These are phyloP conservation scores for Fusarium sp. DNA, from an alignment of 2,329 filamentous ascomycete genomes.

Conservation along the genomic window DNA sequence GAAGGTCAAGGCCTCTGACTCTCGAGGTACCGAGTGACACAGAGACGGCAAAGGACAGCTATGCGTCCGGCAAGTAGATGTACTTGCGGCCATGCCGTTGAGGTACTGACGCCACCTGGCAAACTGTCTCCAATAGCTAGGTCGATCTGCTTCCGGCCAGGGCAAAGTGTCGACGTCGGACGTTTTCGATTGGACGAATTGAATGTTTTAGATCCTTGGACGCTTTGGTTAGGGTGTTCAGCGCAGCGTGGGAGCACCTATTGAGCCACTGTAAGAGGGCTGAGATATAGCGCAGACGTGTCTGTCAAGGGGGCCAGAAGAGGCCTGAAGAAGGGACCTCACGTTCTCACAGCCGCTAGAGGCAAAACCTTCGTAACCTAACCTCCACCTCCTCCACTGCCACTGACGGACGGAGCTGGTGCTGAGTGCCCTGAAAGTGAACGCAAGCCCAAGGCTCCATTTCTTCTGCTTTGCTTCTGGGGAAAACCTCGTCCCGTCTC, in stretches of 20 bases:
- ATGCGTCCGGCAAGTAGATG: constrained; percentile 7
- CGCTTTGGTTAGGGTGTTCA: neutral
- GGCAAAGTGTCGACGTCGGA: constrained; percentile 34
- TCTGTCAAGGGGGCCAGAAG: constrained; percentile 16
- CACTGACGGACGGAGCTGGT: constrained; percentile 2
- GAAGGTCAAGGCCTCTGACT: constrained; percentile 20
- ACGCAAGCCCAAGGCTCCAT: constrained; percentile 35
- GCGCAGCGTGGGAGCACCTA: neutral
- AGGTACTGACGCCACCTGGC: constrained; percentile 29
- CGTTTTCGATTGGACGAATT: constrained; percentile 33
- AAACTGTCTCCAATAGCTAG: constrained; percentile 28
- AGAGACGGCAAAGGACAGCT: constrained; percentile 21
- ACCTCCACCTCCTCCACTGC: constrained; percentile 43
- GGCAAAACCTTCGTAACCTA: constrained; percentile 52
- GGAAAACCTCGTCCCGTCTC: constrained; percentile 51
- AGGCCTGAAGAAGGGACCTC: constrained; percentile 16
- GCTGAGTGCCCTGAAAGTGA: constrained; percentile 24
- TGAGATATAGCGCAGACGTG: constrained; percentile 24
- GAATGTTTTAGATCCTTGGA: constrained; percentile 6
- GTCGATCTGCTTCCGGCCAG: constrained; percentile 41
- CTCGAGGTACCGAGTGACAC: constrained; percentile 33
- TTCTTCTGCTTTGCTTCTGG: constrained; percentile 49
- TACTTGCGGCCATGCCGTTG: constrained; percentile 37
- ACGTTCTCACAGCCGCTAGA: constrained; percentile 41
- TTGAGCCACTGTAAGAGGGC: constrained; percentile 36